Conservation (phyloP, 2,329 filamentous ascomycete genomes). For the Fusarium denticulatum region DNA sequence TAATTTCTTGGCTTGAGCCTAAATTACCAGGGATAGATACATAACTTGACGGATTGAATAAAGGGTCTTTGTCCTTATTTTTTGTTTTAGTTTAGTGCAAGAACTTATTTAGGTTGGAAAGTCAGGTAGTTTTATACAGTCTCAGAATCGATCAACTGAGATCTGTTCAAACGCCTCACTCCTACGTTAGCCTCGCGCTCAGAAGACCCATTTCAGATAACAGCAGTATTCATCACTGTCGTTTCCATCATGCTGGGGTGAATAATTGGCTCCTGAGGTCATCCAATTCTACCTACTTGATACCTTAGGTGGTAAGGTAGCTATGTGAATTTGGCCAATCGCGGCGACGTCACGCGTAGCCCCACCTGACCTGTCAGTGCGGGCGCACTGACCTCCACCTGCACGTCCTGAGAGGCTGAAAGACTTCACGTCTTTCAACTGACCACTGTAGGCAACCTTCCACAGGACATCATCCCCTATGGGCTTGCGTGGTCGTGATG, state of each 20-base stretch:
- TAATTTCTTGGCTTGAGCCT: neutral
- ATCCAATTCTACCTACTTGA: neutral
- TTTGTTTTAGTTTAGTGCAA: neutral
- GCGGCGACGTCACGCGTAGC: neutral
- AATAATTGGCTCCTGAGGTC: neutral
- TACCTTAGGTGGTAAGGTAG: neutral
- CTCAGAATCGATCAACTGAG: neutral
- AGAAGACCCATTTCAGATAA: neutral
- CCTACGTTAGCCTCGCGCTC: neutral
- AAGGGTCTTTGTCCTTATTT: neutral
- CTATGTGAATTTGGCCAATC: neutral
- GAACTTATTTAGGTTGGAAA: neutral
- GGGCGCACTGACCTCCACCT: neutral
- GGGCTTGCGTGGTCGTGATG: conserved; percentile 15
- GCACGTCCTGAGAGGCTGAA: neutral
- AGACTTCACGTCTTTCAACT: conserved; percentile 17
- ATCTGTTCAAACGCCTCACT: neutral
- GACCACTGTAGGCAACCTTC: neutral
- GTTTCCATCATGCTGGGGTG: neutral
- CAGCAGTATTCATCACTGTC: neutral
- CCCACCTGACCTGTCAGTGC: conserved; percentile 11
- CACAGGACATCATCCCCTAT: conserved; percentile 5
- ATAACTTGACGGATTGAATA: neutral
- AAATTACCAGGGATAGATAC: neutral
- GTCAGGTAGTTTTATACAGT: neutral